Evolutionary conservation across 2,329 filamentous ascomycete genomes (phyloP).

Genomic region (Thelonectria blattea): DNA sequence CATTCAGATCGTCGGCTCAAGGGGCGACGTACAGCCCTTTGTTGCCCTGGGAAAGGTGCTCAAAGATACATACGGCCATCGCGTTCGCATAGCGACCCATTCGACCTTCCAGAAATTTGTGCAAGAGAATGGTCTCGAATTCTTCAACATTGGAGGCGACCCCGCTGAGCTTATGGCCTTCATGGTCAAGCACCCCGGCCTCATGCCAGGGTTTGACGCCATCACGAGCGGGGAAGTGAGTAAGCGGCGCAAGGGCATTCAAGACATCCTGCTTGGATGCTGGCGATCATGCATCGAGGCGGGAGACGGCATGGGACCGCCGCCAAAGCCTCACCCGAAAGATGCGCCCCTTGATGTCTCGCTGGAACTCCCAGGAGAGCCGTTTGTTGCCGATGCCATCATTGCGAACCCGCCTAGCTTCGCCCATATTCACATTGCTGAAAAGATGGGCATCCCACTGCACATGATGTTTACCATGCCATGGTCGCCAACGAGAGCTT

Average conservation of each 20-base stretch:
- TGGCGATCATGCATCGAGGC: conserved; percentile 87
- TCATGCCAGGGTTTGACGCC: conserved; percentile 83
- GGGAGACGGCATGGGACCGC: conserved; percentile 67
- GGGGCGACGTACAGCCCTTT: conserved; percentile 79
- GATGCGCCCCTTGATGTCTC: conserved; percentile 54
- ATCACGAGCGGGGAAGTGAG: conserved; percentile 78
- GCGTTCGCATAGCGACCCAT: conserved; percentile 77
- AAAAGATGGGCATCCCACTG: conserved; percentile 75
- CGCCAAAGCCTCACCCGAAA: conserved; percentile 51
- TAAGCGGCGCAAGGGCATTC: conserved; percentile 75
- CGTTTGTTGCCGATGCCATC: conserved; percentile 84
- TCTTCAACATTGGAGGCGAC: conserved; percentile 78
- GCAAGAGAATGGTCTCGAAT: conserved; percentile 73
- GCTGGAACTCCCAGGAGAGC: conserved; percentile 51
- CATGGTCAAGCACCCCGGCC: conserved; percentile 87
- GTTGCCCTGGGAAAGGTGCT: conserved; percentile 71
- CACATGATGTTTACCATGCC: conserved; percentile 97
- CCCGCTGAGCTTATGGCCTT: conserved; percentile 82
- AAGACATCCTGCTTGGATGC: conserved; percentile 80
- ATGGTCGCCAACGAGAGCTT: conserved; percentile 84
- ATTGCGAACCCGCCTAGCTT: conserved; percentile 82
- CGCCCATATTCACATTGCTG: conserved; percentile 76
- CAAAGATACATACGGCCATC: conserved; percentile 69
- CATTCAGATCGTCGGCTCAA: conserved; percentile 76
- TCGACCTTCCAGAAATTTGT: conserved; percentile 71